Conservation (phyloP, 1,284 basidiomycete genomes). For the Tilletia caries region DNA sequence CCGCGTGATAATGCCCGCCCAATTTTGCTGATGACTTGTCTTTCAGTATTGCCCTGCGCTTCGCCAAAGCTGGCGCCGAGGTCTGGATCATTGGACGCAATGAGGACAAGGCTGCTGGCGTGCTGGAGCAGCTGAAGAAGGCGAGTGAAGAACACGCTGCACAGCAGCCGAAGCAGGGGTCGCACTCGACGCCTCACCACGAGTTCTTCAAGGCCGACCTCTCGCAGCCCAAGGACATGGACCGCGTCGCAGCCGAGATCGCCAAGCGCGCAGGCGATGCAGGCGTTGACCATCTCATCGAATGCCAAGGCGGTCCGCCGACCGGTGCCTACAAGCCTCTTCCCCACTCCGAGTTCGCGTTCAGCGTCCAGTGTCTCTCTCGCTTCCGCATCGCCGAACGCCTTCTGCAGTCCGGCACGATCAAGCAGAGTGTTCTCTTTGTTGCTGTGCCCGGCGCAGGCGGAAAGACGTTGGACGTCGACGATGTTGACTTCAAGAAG, state of each 20-base stretch:
- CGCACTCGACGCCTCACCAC: slow-evolving; percentile 18
- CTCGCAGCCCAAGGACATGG: slow-evolving; percentile 39
- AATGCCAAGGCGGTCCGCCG: slow-evolving; percentile 44
- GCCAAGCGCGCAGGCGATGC: slow-evolving; percentile 28
- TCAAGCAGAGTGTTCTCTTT: slow-evolving; percentile 47
- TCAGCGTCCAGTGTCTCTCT: slow-evolving; percentile 53
- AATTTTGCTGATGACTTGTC: background rate
- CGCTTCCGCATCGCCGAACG: slow-evolving; percentile 52
- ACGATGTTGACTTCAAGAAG: slow-evolving; percentile 46
- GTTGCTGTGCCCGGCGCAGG: slow-evolving; percentile 48
- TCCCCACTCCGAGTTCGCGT: slow-evolving; percentile 43
- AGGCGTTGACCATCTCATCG: slow-evolving; percentile 53
- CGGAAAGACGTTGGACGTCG: slow-evolving; percentile 30
- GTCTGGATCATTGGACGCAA: slow-evolving; percentile 55
- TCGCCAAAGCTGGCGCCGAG: slow-evolving; percentile 46
- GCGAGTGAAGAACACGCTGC: slow-evolving; percentile 9
- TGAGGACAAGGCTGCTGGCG: slow-evolving; percentile 36
- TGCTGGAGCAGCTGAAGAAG: slow-evolving; percentile 42
- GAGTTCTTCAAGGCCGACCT: slow-evolving; percentile 55
- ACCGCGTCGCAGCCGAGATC: slow-evolving; percentile 36
- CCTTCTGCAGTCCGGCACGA: slow-evolving; percentile 42
- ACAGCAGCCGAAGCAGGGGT: background rate
- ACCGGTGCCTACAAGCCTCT: slow-evolving; percentile 16
- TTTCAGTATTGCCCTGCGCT: slow-evolving; percentile 36
- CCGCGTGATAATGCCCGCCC: no score